Evolutionary conservation across 805 yeast species (phyloP).

Genomic region (Torulaspora gathmanii): DNA sequence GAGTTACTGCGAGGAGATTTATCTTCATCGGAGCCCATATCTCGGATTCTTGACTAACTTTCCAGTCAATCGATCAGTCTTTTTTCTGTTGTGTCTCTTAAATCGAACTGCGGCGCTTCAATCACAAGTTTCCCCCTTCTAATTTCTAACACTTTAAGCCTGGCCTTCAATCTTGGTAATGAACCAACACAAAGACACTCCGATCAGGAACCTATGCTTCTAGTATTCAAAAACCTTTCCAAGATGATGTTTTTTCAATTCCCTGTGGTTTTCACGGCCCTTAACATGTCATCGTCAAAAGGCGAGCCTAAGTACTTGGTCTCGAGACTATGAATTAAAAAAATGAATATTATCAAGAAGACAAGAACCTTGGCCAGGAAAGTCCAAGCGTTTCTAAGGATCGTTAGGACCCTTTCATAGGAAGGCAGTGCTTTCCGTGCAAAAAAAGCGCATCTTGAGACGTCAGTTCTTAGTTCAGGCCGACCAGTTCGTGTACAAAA

Average conservation of each 20-base stretch:
- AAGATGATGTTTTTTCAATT: not conserved
- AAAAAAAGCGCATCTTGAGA: too few relatives aligned
- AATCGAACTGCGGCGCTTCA: not conserved
- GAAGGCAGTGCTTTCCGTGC: too few relatives aligned
- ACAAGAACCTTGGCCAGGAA: not conserved
- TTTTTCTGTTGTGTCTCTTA: not conserved
- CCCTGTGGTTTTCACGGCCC: conserved; percentile 1
- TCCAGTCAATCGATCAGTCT: conserved; percentile 9
- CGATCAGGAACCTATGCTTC: not conserved
- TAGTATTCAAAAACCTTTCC: not conserved
- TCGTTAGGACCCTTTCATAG: too few relatives aligned
- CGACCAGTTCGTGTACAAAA: conserved; percentile 46
- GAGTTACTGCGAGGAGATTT: conserved; percentile 10
- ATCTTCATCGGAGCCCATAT: conserved; percentile 9
- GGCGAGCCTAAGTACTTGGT: not conserved
- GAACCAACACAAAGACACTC: not conserved
- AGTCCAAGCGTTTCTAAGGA: too few relatives aligned
- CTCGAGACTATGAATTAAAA: not conserved
- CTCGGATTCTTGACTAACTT: conserved; percentile 40
- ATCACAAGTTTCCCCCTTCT: not conserved
- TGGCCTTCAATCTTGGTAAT: not conserved
- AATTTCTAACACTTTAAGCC: not conserved
- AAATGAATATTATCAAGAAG: not conserved
- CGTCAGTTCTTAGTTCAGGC: conserved; percentile 23
- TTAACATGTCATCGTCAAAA: not conserved